Evolutionary conservation across 805 yeast species (phyloP).

Genomic region (Kazachstania psychrophila): DNA sequence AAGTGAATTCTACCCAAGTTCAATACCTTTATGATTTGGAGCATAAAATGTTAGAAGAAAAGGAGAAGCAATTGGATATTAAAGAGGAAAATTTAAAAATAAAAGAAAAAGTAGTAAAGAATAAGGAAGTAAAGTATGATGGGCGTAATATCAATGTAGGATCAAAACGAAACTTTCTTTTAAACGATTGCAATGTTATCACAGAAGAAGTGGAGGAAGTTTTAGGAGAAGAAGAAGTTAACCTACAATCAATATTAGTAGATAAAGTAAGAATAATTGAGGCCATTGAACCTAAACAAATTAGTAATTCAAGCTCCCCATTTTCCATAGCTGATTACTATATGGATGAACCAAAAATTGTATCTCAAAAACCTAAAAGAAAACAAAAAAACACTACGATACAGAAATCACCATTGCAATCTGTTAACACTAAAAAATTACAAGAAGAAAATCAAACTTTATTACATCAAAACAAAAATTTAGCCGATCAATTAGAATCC

Average conservation of each 20-base stretch:
- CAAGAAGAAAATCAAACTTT: slow-evolving; percentile 1
- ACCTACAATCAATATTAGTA: neutral
- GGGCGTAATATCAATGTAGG: too few relatives aligned
- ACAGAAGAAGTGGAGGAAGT: too few relatives aligned
- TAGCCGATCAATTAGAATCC: neutral
- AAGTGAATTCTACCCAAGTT: too few relatives aligned
- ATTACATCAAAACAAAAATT: neutral
- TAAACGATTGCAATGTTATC: too few relatives aligned
- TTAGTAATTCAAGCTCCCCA: neutral
- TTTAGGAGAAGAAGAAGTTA: neutral
- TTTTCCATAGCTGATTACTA: too few relatives aligned
- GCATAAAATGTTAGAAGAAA: slow-evolving; percentile 1
- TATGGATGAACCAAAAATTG: too few relatives aligned
- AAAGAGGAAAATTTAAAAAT: slow-evolving; percentile 4
- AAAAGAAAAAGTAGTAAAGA: slow-evolving; percentile 2
- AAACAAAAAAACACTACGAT: too few relatives aligned
- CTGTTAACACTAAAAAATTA: neutral
- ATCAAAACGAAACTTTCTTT: too few relatives aligned
- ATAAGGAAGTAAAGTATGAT: slow-evolving; percentile 1
- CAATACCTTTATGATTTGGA: neutral
- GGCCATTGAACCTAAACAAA: neutral
- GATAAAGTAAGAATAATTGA: neutral
- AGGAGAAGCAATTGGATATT: slow-evolving; percentile 1
- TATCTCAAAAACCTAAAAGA: neutral
- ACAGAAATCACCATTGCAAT: too few relatives aligned